A percentile compares a stretch with the other conserved stretches of the same genome.
These are phyloP conservation scores for Hibiscus mutabilis DNA, from an alignment of 345 rosid species.

Conservation along the genomic window DNA sequence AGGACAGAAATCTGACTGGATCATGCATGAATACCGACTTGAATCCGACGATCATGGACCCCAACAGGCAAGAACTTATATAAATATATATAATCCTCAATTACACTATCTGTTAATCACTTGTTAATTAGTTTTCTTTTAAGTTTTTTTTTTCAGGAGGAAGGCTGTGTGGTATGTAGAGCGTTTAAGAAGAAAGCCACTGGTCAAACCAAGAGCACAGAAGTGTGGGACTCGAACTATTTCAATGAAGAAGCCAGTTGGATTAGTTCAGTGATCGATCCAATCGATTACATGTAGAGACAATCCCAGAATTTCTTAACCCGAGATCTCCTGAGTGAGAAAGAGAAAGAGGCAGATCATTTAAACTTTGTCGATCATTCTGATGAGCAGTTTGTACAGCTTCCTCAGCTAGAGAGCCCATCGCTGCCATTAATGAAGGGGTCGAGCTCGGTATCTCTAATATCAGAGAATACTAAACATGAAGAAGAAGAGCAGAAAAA, in stretches of 20 bases:
- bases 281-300: conserved; percentile 44
- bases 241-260: conserved; percentile 58
- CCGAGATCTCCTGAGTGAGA: conserved; percentile 22
- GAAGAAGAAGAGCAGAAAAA: conserved; percentile 14
- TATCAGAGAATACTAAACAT: conserved; percentile 18
- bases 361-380: conserved; percentile 33
- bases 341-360: conserved; percentile 58
- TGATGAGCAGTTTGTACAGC: conserved; percentile 31
- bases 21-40: conserved; percentile 92
- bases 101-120: too few species aligned
- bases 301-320: conserved; percentile 27
- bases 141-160: conserved; percentile 32
- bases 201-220: conserved; percentile 47
- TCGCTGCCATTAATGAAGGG: conserved; percentile 50
- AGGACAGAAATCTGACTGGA: conserved; percentile 94
- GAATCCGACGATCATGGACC: conserved; percentile 90
- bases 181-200: conserved; percentile 78
- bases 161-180: conserved; percentile 97
- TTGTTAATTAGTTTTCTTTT: neutral
- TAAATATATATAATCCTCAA: too few species aligned
- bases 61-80: conserved; percentile 54
- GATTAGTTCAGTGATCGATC: conserved; percentile 43
- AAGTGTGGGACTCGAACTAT: conserved; percentile 65
- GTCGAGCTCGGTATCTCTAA: conserved; percentile 33
- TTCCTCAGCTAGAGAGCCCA: conserved; percentile 90